phyloP scores from a whole-genome alignment of 352 stramenopile species.

The Pythium coloratum region DNA sequence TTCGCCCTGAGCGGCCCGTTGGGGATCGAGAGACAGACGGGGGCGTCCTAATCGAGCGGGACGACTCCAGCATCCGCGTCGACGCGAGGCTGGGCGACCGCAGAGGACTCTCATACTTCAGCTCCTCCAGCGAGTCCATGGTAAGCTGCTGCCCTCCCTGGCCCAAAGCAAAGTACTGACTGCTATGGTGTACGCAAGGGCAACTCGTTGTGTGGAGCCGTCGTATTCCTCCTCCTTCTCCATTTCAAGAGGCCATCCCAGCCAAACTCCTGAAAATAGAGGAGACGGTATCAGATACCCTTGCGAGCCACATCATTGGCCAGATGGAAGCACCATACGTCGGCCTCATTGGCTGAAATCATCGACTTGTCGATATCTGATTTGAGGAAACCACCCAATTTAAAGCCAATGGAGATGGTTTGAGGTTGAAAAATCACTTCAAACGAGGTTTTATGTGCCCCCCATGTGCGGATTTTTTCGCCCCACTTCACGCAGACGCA shows the following conservation, averaged over 20 bases:
- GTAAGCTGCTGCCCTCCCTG: background rate
- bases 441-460: slow-evolving; percentile 26
- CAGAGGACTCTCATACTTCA: slow-evolving; percentile 29
- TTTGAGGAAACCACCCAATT: slow-evolving; percentile 7
- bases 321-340: background rate
- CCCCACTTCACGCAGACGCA: slow-evolving; percentile 32
- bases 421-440: slow-evolving; percentile 19
- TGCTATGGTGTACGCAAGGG: background rate
- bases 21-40: slow-evolving; percentile 23
- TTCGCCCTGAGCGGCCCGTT: slow-evolving; percentile 26
- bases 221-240: background rate
- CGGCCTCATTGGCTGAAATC: background rate
- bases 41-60: slow-evolving; percentile 16
- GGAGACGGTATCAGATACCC: slow-evolving; percentile 21
- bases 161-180: background rate
- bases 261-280: slow-evolving; percentile 20
- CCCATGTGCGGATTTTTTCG: slow-evolving; percentile 25
- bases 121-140: slow-evolving; percentile 30
- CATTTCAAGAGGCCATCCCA: background rate
- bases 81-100: slow-evolving; percentile 24
- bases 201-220: background rate
- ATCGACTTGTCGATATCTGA: background rate
- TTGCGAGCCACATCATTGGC: background rate
- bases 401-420: slow-evolving; percentile 12
- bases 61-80: slow-evolving; percentile 10